Evolutionary conservation across 2,329 filamentous ascomycete genomes (phyloP).

Genomic region (Aspergillus thermomutatus): DNA sequence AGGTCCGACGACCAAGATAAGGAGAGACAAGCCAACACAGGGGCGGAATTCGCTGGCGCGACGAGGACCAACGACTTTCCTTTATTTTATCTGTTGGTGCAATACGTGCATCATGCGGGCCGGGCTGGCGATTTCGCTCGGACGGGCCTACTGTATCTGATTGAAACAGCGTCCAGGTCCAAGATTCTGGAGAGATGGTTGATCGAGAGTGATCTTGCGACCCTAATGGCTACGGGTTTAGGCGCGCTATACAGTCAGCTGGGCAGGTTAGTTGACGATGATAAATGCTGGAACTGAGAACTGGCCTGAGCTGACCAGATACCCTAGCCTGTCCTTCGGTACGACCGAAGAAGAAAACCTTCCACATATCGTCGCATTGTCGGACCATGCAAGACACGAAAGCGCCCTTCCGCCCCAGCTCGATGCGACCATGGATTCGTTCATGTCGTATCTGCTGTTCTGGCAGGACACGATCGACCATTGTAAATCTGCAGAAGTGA

Average conservation of each 20-base stretch:
- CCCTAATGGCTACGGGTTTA: slow-evolving; percentile 92
- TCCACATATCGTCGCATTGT: slow-evolving; percentile 80
- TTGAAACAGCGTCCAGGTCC: slow-evolving; percentile 85
- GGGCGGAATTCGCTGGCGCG: slow-evolving; percentile 73
- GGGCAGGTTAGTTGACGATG: slow-evolving; percentile 48
- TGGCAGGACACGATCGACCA: slow-evolving; percentile 99
- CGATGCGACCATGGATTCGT: slow-evolving; percentile 84
- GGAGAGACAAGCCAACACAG: slow-evolving; percentile 43
- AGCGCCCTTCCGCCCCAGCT: slow-evolving; percentile 77
- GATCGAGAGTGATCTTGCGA: slow-evolving; percentile 92
- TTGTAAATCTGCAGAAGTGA: slow-evolving; percentile 86
- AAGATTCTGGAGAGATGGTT: slow-evolving; percentile 89
- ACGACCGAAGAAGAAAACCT: slow-evolving; percentile 62
- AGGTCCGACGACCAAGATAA: slow-evolving; percentile 41
- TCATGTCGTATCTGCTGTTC: slow-evolving; percentile 90
- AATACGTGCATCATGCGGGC: slow-evolving; percentile 95
- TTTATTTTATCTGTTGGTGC: slow-evolving; percentile 89
- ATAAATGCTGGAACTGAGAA: slow-evolving; percentile 39
- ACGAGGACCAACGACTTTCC: slow-evolving; percentile 92
- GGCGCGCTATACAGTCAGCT: slow-evolving; percentile 72
- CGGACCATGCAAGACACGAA: slow-evolving; percentile 75
- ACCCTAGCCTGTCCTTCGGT: slow-evolving; percentile 74
- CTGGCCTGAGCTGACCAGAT: slow-evolving; percentile 49
- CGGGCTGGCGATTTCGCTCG: slow-evolving; percentile 93
- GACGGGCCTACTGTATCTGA: slow-evolving; percentile 91